These are phyloP conservation scores for Linanthus parryae DNA, from an alignment of 148 eudicot genomes.

Conservation along the genomic window DNA sequence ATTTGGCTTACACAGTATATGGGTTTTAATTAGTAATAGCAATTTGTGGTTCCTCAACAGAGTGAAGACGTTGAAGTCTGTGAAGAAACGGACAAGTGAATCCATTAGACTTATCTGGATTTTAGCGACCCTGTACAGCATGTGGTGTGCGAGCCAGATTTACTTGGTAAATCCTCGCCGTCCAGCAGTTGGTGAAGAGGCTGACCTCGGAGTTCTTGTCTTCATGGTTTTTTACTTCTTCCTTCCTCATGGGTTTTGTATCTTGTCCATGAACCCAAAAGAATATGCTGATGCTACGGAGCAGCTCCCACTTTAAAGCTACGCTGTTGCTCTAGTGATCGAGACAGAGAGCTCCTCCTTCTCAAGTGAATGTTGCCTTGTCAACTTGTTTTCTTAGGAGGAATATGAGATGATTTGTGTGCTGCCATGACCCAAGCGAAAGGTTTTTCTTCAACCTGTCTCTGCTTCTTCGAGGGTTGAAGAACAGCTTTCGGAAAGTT, in stretches of 20 bases:
- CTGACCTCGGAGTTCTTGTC: slow-evolving; percentile 89
- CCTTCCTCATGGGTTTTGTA: slow-evolving; percentile 68
- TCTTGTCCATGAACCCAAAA: slow-evolving; percentile 62
- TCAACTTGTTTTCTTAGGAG: no score
- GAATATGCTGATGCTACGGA: slow-evolving; percentile 27
- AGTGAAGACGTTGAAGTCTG: slow-evolving; percentile 43
- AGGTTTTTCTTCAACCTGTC: no score
- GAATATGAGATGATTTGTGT: no score
- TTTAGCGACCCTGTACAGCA: slow-evolving; percentile 53
- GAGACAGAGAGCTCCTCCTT: no score
- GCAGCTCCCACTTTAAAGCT: slow-evolving; percentile 35
- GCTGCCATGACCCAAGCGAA: no score
- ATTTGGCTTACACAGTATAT: neutral
- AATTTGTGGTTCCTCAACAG: slow-evolving; percentile 29
- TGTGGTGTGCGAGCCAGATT: slow-evolving; percentile 90
- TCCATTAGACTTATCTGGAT: slow-evolving; percentile 41
- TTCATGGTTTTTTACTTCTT: slow-evolving; percentile 64
- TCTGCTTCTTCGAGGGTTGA: no score
- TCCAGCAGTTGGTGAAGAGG: slow-evolving; percentile 91
- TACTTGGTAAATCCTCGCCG: slow-evolving; percentile 72
- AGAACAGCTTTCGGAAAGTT: no score
- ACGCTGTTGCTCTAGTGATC: no score
- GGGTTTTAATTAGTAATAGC: neutral
- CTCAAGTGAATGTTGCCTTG: no score
- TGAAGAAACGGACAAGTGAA: slow-evolving; percentile 30